Percentiles rank a stretch among this genome's conserved stretches.
These are phyloP conservation scores for Nannochloropsis salina DNA, from an alignment of 108 stramenopile genomes.

Conservation along the genomic window DNA sequence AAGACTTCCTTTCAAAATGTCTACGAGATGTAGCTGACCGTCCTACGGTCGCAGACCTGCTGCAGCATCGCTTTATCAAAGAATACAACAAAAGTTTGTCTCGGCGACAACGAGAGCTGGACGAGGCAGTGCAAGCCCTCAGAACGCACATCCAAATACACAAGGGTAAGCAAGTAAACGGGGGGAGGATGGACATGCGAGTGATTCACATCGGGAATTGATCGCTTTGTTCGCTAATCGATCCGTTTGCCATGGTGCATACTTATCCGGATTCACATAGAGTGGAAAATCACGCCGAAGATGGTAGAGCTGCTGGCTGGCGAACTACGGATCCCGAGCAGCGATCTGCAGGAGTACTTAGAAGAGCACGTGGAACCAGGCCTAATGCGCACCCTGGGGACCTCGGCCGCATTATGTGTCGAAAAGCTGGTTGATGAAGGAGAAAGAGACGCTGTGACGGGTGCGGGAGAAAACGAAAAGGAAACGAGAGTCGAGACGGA, in stretches of 20 bases:
- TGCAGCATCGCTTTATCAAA: conserved; percentile 13
- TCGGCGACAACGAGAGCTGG: conserved; percentile 9
- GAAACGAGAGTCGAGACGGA: background rate
- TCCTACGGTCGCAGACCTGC: background rate
- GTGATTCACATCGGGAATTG: background rate
- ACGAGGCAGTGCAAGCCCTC: conserved; percentile 16
- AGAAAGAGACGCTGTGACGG: background rate
- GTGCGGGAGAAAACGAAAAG: background rate
- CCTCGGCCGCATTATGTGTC: background rate
- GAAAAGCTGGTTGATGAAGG: background rate
- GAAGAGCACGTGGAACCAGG: conserved; percentile 17
- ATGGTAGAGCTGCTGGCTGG: background rate
- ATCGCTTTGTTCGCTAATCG: background rate
- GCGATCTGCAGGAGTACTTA: conserved; percentile 2
- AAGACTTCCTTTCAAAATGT: background rate
- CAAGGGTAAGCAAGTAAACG: background rate
- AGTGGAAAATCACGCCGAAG: background rate
- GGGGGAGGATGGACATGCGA: background rate
- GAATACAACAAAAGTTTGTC: background rate
- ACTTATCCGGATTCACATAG: background rate
- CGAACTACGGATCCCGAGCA: background rate
- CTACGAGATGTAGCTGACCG: background rate
- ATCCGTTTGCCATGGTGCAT: background rate
- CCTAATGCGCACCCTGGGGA: background rate
- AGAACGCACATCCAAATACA: conserved; percentile 1